Percentiles rank a stretch among this genome's conserved stretches.
These are phyloP conservation scores for Ceratocystis variospora DNA, from an alignment of 2,329 filamentous ascomycete species.

Conservation along the genomic window DNA sequence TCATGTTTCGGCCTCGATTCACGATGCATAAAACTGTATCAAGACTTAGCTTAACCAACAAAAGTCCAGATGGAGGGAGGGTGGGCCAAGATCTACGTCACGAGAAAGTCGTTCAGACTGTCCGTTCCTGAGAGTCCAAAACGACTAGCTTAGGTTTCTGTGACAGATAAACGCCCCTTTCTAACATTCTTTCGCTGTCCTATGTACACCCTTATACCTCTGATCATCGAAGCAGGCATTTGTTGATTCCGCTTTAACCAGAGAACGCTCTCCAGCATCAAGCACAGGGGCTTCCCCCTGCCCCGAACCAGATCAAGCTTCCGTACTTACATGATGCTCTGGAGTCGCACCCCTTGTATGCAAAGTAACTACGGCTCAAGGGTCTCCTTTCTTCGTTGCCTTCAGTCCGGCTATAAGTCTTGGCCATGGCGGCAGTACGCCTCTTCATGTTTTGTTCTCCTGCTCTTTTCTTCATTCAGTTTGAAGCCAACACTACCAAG, in stretches of 20 bases:
- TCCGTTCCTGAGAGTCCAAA: neutral
- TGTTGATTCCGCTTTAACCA: slow-evolving; percentile 9
- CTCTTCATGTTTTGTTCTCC: slow-evolving; percentile 5
- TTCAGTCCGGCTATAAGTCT: slow-evolving; percentile 12
- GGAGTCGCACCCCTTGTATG: slow-evolving; percentile 3
- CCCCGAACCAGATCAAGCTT: slow-evolving; percentile 7
- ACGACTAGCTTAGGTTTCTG: neutral
- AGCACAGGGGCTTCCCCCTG: slow-evolving; percentile 3
- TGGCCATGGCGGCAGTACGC: slow-evolving; percentile 12
- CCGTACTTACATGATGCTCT: slow-evolving; percentile 6
- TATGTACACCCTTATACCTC: neutral
- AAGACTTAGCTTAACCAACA: neutral
- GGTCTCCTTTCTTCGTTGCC: neutral
- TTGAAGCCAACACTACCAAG: slow-evolving; percentile 15
- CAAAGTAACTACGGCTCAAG: neutral
- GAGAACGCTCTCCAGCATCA: neutral
- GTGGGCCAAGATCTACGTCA: neutral
- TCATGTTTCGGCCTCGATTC: slow-evolving; percentile 11
- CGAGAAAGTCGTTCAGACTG: neutral
- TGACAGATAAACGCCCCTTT: slow-evolving; percentile 6
- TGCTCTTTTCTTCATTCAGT: slow-evolving; percentile 16
- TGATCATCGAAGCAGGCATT: neutral
- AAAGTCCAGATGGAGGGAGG: neutral
- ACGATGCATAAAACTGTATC: slow-evolving; percentile 9
- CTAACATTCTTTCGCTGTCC: neutral